Conservation (phyloP, 805 yeast species). For the Danielozyma ontarioensis region DNA sequence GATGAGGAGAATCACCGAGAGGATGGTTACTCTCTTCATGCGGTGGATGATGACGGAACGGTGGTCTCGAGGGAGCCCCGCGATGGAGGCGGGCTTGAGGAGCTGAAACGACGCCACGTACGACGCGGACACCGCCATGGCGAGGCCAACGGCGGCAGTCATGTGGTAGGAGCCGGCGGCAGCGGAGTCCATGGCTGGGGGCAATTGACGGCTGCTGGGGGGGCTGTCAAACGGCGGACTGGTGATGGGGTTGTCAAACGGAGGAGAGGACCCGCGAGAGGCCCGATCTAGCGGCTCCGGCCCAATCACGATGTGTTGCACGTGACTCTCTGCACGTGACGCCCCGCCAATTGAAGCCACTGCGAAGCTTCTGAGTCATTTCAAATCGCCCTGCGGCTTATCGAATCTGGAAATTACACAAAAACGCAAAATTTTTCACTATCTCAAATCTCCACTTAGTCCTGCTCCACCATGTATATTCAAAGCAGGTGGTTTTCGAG, state of each 20-base stretch:
- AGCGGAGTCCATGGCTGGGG: conserved; percentile 13
- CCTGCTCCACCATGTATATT: conserved; percentile 14
- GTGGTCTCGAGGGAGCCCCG: conserved; percentile 34
- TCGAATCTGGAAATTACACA: neutral
- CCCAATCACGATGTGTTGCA: too few species aligned
- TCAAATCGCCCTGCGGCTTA: conserved; percentile 1
- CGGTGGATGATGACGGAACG: conserved; percentile 38
- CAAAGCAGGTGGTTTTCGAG: conserved; percentile 11
- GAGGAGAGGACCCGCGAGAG: too few species aligned
- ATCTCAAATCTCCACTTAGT: neutral
- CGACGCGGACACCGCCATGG: conserved; percentile 33
- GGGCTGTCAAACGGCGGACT: neutral
- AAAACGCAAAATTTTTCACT: conserved; percentile 1
- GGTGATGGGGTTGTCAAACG: too few species aligned
- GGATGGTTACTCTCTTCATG: conserved; percentile 26
- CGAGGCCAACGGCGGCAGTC: too few species aligned
- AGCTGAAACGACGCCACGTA: conserved; percentile 44
- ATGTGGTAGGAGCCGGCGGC: too few species aligned
- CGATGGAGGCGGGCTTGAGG: conserved; percentile 15
- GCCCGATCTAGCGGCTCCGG: too few species aligned
- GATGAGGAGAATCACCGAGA: conserved; percentile 25
- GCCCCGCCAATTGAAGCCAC: too few species aligned
- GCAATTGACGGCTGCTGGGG: neutral
- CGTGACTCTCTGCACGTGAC: too few species aligned
- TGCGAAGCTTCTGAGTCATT: conserved; percentile 4